A percentile compares a stretch with the other conserved stretches of the same genome.
phyloP scores from a whole-genome alignment of 1,284 basidiomycete species.

The Neonothopanus nambi region DNA sequence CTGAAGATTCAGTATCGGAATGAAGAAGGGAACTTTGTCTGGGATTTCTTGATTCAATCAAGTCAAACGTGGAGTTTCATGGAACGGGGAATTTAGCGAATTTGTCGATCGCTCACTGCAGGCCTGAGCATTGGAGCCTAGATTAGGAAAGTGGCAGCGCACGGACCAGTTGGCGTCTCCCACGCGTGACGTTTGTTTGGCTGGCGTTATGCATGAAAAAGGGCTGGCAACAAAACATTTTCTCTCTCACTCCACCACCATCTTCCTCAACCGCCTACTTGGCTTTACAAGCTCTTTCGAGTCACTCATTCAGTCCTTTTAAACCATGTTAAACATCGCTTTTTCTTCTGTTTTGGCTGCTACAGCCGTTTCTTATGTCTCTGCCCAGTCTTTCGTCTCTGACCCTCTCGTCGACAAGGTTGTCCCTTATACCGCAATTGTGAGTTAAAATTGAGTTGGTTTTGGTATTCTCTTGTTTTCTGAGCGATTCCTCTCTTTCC shows the following conservation, averaged over 20 bases:
- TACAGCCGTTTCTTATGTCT: conserved; percentile 10
- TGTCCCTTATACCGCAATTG: conserved; percentile 19
- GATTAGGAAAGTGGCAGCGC: too few relatives aligned
- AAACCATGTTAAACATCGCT: conserved; percentile 10
- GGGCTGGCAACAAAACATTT: neutral
- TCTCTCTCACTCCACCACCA: neutral
- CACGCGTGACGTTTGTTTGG: too few relatives aligned
- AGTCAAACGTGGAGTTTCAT: too few relatives aligned
- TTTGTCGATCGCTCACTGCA: too few relatives aligned
- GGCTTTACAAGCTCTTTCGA: conserved; percentile 4
- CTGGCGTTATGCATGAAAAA: too few relatives aligned
- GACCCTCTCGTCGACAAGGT: conserved; percentile 24
- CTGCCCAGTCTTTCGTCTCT: conserved; percentile 21
- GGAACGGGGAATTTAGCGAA: too few relatives aligned
- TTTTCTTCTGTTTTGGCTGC: conserved; percentile 6
- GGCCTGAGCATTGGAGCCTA: too few relatives aligned
- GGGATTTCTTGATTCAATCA: too few relatives aligned
- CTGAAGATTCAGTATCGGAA: too few relatives aligned
- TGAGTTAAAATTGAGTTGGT: conserved; percentile 1
- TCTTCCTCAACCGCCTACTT: neutral
- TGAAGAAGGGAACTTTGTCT: too few relatives aligned
- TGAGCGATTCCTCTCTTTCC: neutral
- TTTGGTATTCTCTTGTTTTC: neutral
- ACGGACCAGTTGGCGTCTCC: too few relatives aligned
- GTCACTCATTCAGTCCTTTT: neutral